Base-by-base conservation (phyloP, 495 filamentous ascomycete species). In the Lophiotrema nucula region DNA sequence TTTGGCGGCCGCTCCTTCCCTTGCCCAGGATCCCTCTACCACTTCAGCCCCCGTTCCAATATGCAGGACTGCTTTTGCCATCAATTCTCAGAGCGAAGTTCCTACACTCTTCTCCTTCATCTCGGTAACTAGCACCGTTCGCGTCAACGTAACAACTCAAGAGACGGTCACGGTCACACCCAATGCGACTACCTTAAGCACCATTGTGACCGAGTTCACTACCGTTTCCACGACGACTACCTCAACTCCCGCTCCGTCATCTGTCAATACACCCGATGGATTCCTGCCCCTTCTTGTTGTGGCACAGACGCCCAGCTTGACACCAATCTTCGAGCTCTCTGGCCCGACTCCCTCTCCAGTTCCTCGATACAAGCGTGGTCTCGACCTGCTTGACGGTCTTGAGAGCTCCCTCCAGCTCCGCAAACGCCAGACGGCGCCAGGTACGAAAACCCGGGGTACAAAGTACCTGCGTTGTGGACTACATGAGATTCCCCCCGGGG, bases 101-200 rank as follows among this genome's bases (percentile, higher is more conserved):
- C 51, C 42, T 21, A 54, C 48, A 13, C 44, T 48, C 16, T 61
- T 38, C n/a, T 26, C 19, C 45, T 58, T 43, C 45, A 22, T 23
- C 10, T 2, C 37, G 8, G 15, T n/a, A 10, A 31, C 45, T 1
- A 49, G 5, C 27, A 51, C 45, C 26, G 15, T 16, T 1, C 15
- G 13, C 22, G 23, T 45, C 15, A 27, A n/a, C 51, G 4, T 13
- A 12, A 55, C 38, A 3, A 45, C 41, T 18, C 38, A 25, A 31
- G 22, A 27, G 25, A 58, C 46, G 5, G 19, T 51, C 31, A 41
- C 45, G 4, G 47, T 58, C 2, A 51, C 55, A n/a, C 55, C 55
- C 1, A 21, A 16, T 21, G 55, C 47, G 10, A 51, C 55, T 1
- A 44, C 46, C n/a, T 51, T 26, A 19, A 46, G 22, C 2, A 23